phyloP scores from a whole-genome alignment of 208 protist genomes.

The Crithidia bombi region DNA sequence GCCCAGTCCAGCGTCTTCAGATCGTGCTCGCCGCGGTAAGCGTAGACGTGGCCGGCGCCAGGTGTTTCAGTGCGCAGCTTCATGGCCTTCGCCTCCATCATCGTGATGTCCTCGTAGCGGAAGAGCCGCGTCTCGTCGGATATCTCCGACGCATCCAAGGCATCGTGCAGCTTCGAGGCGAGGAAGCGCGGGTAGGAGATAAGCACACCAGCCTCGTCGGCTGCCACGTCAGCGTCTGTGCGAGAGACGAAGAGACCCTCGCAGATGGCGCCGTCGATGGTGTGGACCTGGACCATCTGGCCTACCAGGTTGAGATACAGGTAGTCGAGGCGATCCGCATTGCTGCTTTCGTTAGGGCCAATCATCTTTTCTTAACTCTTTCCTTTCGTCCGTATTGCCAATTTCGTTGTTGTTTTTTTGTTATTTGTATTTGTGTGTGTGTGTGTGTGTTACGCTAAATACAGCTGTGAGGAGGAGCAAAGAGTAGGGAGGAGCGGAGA shows the following conservation, averaged over 20 bases:
- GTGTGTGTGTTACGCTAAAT: no score
- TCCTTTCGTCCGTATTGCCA: no score
- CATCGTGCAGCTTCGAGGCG: slow-evolving; percentile 51
- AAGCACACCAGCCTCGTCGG: slow-evolving; percentile 62
- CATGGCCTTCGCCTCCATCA: slow-evolving; percentile 66
- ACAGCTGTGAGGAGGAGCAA: no score
- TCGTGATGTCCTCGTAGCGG: slow-evolving; percentile 73
- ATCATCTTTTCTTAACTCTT: no score
- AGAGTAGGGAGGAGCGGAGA: no score
- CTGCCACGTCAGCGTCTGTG: slow-evolving; percentile 63
- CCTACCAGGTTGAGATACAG: slow-evolving; percentile 91
- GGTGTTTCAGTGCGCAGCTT: slow-evolving; percentile 81
- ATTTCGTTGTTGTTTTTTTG: not conserved
- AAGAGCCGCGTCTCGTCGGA: slow-evolving; percentile 50
- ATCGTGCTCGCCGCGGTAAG: slow-evolving; percentile 60
- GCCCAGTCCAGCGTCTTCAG: slow-evolving; percentile 83
- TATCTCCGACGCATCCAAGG: slow-evolving; percentile 52
- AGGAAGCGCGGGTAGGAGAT: slow-evolving; percentile 68
- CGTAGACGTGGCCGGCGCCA: slow-evolving; percentile 43
- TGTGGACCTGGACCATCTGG: slow-evolving; percentile 77
- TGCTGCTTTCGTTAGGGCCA: slow-evolving; percentile 59
- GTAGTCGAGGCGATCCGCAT: slow-evolving; percentile 84
- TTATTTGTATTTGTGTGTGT: not conserved
- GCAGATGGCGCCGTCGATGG: slow-evolving; percentile 68
- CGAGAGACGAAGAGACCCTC: slow-evolving; percentile 90